Conservation (phyloP, 108 stramenopile genomes). For the Nitzschia sp. region DNA sequence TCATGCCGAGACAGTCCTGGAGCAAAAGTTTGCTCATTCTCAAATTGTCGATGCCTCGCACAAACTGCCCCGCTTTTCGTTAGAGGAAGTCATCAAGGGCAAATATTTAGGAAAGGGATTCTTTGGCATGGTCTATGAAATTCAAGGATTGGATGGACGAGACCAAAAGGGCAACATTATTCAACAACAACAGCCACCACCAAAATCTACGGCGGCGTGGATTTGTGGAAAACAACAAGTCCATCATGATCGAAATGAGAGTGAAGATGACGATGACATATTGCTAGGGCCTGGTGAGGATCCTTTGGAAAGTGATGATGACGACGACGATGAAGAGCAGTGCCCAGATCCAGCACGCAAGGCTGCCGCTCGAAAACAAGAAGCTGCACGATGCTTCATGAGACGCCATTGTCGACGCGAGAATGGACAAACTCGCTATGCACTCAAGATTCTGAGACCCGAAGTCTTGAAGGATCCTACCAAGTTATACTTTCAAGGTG, state of each 20-base stretch:
- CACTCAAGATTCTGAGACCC: constrained; percentile 28
- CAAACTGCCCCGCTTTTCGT: constrained; percentile 2
- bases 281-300: background rate
- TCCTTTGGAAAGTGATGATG: background rate
- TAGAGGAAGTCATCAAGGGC: constrained; percentile 12
- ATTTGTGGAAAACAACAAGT: background rate
- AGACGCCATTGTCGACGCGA: background rate
- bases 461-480: constrained; percentile 15
- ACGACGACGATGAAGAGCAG: background rate
- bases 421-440: constrained; percentile 20
- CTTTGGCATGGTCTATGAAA: constrained; percentile 23
- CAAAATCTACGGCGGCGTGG: background rate
- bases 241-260: background rate
- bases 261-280: background rate
- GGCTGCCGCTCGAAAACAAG: background rate
- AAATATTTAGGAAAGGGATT: constrained; percentile 20
- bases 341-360: background rate
- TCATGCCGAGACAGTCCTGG: background rate
- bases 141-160: background rate
- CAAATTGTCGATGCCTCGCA: background rate
- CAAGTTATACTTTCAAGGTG: constrained; percentile 12
- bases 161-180: constrained; percentile 1
- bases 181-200: background rate
- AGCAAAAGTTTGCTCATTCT: background rate
- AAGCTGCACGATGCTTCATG: constrained; percentile 2